Evolutionary conservation across 2,329 filamentous ascomycete genomes (phyloP).

Genomic region (Curvularia sp.): DNA sequence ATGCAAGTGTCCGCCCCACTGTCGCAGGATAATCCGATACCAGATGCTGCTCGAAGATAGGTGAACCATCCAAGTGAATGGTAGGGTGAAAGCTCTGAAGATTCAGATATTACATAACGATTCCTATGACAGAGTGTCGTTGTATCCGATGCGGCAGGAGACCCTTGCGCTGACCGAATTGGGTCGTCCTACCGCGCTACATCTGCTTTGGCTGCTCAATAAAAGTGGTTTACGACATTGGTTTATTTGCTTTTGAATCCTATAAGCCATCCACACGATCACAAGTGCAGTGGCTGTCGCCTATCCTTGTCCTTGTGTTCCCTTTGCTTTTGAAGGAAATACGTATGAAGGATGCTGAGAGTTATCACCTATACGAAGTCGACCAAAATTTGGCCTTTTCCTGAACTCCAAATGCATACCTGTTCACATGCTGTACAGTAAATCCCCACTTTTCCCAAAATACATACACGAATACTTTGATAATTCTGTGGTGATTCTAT

Average conservation of each 20-base stretch:
- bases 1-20: conserved; percentile 25
- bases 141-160: neutral
- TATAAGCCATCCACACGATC: neutral
- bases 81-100: neutral
- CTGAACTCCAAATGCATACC: neutral
- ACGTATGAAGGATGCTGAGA: neutral
- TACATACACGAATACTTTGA: neutral
- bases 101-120: neutral
- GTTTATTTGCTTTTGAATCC: conserved; percentile 1
- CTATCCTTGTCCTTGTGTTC: neutral
- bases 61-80: neutral
- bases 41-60: neutral
- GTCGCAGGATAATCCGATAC: conserved; percentile 3
- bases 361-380: neutral
- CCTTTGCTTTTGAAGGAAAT: neutral
- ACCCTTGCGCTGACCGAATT: neutral
- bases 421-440: neutral
- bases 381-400: neutral
- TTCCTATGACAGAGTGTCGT: neutral
- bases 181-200: neutral
- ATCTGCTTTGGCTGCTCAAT: neutral
- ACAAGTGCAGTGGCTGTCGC: neutral
- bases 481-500: neutral
- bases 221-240: conserved; percentile 10
- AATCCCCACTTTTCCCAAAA: too few species aligned